phyloP scores from a whole-genome alignment of 2,329 filamentous ascomycete genomes.

The Trichoderma endophyticum region DNA sequence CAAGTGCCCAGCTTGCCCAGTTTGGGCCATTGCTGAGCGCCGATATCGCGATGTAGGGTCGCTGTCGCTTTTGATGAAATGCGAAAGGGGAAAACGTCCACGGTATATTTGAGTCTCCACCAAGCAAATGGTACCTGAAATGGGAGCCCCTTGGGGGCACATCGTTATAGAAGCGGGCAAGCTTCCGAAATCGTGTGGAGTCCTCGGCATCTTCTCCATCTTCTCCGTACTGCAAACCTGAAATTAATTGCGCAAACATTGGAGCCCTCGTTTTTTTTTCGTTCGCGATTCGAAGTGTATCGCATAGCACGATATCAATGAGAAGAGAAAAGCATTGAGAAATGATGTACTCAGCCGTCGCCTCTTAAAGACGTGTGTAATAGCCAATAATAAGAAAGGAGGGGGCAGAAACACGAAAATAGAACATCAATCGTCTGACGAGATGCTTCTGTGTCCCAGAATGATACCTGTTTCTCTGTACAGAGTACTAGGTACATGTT shows the following conservation, averaged over 20 bases:
- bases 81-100: not conserved
- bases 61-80: not conserved
- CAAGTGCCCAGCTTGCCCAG: not conserved
- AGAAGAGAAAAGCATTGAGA: not conserved
- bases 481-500: not conserved
- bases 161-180: not conserved
- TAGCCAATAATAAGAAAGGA: not conserved
- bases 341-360: not conserved
- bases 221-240: not conserved
- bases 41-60: not conserved
- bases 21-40: not conserved
- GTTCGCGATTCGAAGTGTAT: not conserved
- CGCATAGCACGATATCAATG: not conserved
- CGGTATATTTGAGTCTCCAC: not conserved
- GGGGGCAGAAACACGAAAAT: too few relatives aligned
- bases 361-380: not conserved
- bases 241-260: not conserved
- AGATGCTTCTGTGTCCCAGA: not conserved
- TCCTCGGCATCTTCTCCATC: not conserved
- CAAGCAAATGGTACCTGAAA: not conserved
- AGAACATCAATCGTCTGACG: not conserved
- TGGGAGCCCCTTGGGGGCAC: not conserved
- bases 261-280: not conserved
- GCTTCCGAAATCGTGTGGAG: not conserved
- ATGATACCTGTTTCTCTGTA: not conserved